phyloP scores from a whole-genome alignment of 2,329 filamentous ascomycete species.

The Gyromitra esculenta region DNA sequence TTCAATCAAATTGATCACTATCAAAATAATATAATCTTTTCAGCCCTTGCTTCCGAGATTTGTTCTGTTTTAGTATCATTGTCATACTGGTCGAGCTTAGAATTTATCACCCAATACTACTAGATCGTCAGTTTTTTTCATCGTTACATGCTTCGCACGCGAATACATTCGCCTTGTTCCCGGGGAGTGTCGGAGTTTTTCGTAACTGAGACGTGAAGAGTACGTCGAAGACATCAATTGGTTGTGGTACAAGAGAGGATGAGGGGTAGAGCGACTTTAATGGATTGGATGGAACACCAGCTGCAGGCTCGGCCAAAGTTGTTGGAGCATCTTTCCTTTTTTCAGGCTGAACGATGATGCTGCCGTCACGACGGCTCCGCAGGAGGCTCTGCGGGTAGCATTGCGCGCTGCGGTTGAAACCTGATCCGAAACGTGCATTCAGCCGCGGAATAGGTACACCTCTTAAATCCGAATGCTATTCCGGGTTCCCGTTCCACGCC shows the following conservation, averaged over 20 bases:
- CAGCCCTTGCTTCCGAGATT: conserved; percentile 2
- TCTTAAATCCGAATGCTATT: not conserved
- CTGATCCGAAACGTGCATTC: conserved; percentile 15
- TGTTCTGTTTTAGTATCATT: not conserved
- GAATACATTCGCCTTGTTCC: conserved; percentile 4
- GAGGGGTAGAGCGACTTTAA: conserved; percentile 4
- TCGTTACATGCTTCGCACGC: not conserved
- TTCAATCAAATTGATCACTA: conserved; percentile 14
- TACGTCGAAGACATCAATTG: conserved; percentile 10
- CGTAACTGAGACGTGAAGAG: not conserved
- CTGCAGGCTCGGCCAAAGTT: conserved; percentile 1
- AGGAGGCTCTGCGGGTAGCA: conserved; percentile 37
- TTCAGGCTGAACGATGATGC: conserved; percentile 5
- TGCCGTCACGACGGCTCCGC: not conserved
- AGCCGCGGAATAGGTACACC: conserved; percentile 3
- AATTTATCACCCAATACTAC: conserved; percentile 7
- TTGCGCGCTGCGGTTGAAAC: conserved; percentile 11
- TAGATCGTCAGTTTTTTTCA: not conserved
- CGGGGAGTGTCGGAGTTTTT: not conserved
- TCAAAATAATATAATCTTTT: conserved; percentile 10
- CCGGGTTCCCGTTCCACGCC: not conserved
- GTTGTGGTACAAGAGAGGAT: not conserved
- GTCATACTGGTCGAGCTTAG: not conserved
- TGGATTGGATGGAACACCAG: conserved; percentile 1
- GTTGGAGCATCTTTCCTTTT: conserved; percentile 15